Base-by-base conservation (phyloP, 495 filamentous ascomycete species). In the Xylaria scruposa region DNA sequence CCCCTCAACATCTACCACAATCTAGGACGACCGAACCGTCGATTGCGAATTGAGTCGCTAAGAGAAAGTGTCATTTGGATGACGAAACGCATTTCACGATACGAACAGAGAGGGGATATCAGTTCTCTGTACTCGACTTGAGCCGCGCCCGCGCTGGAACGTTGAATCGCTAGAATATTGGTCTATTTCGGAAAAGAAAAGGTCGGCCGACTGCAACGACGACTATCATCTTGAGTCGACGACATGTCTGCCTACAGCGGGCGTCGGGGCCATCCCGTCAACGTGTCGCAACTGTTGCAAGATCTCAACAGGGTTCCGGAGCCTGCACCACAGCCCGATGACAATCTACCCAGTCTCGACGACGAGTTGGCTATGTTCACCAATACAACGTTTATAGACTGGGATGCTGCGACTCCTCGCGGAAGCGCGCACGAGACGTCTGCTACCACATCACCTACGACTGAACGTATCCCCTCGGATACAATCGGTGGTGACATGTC, bases 381-480 rank as follows among this genome's bases (percentile, higher is more conserved):
- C 70, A 97, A 98, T 81, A 89, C 93, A 61, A 91, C 96, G 70
- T 98, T 98, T 86, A 93, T 93, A 81, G 94, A 97, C 81, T 95
- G 94, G 78, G 95, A 98, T 78, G 44, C 80, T 86, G 59, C 84
- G 86, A 40, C 82, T 82, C 56, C 82, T 84, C 65, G 75, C 47
- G n/a, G 73, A 79, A 68, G 31, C 77, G 70, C 73, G 72, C 71
- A 72, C 72, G 75, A 78, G 33, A 78, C 80, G 42, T 74, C 68
- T 51, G 63, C 78, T 13, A 71, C 59, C 24, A 77, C 83, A 8
- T 78, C 80, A 3, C 73, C 80, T 26, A 79, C 83, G 26, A 77
- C 83, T 7, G 83, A 83, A 58, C 77, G 78, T 26, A 79, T 75
- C 33, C 70, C 78, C n/a, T 72, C 70, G 12, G 70, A 72, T 38